Evolutionary conservation across 1,284 basidiomycete species (phyloP), one percentile per base, ranked within the genome.

Genomic region (Porodaedalea pini): DNA sequence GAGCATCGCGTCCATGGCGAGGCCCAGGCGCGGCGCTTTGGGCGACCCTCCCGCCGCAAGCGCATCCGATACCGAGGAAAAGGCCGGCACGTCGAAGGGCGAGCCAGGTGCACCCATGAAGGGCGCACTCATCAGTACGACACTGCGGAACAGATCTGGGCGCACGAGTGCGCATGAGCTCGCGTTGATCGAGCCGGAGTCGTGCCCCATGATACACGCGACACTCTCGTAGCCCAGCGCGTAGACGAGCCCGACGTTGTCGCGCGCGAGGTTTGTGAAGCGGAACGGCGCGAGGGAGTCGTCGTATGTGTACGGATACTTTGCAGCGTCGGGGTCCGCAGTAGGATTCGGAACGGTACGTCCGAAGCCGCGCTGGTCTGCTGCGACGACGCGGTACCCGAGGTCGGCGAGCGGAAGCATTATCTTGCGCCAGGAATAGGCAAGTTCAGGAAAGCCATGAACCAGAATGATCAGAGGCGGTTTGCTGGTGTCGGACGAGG

Each of bases 371-470:
- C 73, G 66, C 23, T 65, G 63, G 57, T 75, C 72, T 11, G 72
- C 69, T 0, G 70, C 71, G 40, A 73, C 69, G 52, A 73, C 71
- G 40, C 65, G 63, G 61, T 68, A 74, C 3, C 71, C 71, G 11
- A 72, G 71, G 11, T 69, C 60, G 0, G 79, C 67, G 31, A 85
- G 73, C 1, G 82, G 81, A 0, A 68, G 61, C 36, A 86, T 72
- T 31, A 85, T 58, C 58, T 80, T 79, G 19, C 83, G 75, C 83
- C 82, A 85, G 7, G 83, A 85, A 63, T 80, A 82, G 1, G 81
- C 77, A 8, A 86, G 72, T 64, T 85, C 84, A 10, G 85, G 83
- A 65, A 86, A 86, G 37, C 84, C 85, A 61, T 86, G 83, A 0
- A 86, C 68, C 29, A 85, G 75, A n/a, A 86, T 61, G 56, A 86